Conservation (phyloP, 805 yeast species). For the Yueomyces sp. region DNA sequence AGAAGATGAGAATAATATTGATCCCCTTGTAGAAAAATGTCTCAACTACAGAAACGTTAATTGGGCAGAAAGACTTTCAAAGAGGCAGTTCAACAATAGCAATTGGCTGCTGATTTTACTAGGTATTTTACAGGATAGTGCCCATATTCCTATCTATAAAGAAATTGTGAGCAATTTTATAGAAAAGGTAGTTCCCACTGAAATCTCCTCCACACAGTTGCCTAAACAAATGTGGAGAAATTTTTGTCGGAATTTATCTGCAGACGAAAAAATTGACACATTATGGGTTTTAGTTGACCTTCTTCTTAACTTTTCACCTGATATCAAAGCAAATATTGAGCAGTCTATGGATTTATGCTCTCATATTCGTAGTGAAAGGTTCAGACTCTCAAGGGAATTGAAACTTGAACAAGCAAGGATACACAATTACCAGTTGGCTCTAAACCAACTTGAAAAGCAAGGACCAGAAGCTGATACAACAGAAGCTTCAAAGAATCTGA, state of each 20-base stretch:
- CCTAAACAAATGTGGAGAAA: slow-evolving; percentile 31
- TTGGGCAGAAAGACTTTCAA: slow-evolving; percentile 71
- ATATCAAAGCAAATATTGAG: slow-evolving; percentile 21
- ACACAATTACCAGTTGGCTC: slow-evolving; percentile 1
- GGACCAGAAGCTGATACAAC: slow-evolving; percentile 9
- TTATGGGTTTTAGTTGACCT: slow-evolving; percentile 54
- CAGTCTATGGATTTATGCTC: slow-evolving; percentile 21
- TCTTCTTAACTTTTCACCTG: slow-evolving; percentile 25
- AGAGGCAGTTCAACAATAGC: slow-evolving; percentile 68
- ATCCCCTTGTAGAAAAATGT: slow-evolving; percentile 22
- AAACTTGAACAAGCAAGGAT: slow-evolving; percentile 13
- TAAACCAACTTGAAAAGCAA: slow-evolving; percentile 1
- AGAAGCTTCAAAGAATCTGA: slow-evolving; percentile 4
- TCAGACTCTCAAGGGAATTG: slow-evolving; percentile 16
- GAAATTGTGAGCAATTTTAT: slow-evolving; percentile 36
- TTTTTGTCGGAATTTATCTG: slow-evolving; percentile 40
- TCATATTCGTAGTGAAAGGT: slow-evolving; percentile 23
- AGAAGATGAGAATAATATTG: slow-evolving; percentile 15
- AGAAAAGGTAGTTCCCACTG: slow-evolving; percentile 35
- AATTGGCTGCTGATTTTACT: slow-evolving; percentile 70
- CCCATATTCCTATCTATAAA: slow-evolving; percentile 17
- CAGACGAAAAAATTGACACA: slow-evolving; percentile 41
- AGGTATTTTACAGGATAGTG: slow-evolving; percentile 43
- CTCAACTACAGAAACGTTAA: slow-evolving; percentile 44
- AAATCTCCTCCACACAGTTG: slow-evolving; percentile 14